A percentile compares a stretch with the other conserved stretches of the same genome.
Conservation (phyloP, 768 basidiomycete genomes). For the Hypsizygus marmoreus region DNA sequence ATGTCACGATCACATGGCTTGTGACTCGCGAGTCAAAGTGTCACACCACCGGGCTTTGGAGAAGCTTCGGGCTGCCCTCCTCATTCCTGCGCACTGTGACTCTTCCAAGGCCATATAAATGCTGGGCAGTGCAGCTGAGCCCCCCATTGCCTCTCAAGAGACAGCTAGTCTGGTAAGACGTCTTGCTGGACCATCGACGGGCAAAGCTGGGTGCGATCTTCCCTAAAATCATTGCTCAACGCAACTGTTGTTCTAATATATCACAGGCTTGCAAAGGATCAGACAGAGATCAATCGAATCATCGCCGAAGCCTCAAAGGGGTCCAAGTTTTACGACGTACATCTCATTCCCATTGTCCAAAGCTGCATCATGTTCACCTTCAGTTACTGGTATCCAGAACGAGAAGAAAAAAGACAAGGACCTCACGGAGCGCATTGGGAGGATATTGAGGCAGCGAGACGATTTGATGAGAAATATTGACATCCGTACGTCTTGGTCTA, state of each 20-base stretch:
- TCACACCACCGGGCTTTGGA: no score
- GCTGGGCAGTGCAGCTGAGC: no score
- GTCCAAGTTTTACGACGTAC: constrained; percentile 87
- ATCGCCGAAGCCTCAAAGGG: constrained; percentile 93
- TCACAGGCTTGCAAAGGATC: constrained; percentile 68
- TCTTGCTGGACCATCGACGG: constrained; percentile 86
- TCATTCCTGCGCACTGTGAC: no score
- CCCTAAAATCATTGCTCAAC: not conserved
- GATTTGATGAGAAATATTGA: constrained; percentile 58
- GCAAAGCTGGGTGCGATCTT: constrained; percentile 77
- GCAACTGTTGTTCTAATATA: not conserved
- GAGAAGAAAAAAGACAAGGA: constrained; percentile 91
- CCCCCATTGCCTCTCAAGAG: constrained; percentile 54
- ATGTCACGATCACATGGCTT: no score
- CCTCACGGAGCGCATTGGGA: constrained; percentile 73
- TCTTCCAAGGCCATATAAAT: no score
- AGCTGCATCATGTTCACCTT: no score
- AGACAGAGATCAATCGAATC: constrained; percentile 82
- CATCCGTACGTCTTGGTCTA: constrained; percentile 42
- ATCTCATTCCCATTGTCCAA: no score
- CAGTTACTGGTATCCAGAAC: constrained; percentile 55
- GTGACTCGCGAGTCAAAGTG: no score
- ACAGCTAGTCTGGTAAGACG: constrained; percentile 72
- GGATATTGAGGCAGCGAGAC: constrained; percentile 66
- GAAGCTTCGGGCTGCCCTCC: no score